phyloP scores from a whole-genome alignment of 805 yeast species.

The Tetrapisispora pingtungensis region DNA sequence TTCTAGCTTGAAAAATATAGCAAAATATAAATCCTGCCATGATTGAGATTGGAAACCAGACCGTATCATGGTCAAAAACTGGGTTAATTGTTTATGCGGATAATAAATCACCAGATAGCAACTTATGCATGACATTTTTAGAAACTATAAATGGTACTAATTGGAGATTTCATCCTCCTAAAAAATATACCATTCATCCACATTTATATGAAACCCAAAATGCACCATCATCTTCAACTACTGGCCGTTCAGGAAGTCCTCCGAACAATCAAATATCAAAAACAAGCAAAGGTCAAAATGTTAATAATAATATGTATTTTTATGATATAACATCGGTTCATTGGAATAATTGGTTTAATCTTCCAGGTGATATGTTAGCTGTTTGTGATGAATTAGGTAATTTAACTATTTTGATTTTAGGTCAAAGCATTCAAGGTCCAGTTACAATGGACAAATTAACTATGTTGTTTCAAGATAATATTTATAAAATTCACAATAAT shows the following conservation, averaged over 20 bases:
- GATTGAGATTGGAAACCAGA: slow-evolving; percentile 12
- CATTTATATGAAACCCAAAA: slow-evolving; percentile 19
- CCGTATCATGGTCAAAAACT: slow-evolving; percentile 69
- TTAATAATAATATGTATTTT: slow-evolving; percentile 19
- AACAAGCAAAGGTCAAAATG: slow-evolving; percentile 8
- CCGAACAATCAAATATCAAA: slow-evolving; percentile 9
- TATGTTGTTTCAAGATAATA: slow-evolving; percentile 32
- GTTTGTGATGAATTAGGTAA: slow-evolving; percentile 66
- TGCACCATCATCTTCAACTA: background rate
- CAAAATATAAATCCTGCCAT: background rate
- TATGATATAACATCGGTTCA: slow-evolving; percentile 38
- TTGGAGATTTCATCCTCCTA: slow-evolving; percentile 60
- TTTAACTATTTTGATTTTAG: slow-evolving; percentile 45
- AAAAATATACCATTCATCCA: slow-evolving; percentile 26
- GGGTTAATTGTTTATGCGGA: slow-evolving; percentile 73
- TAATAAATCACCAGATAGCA: slow-evolving; percentile 28
- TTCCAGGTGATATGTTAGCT: slow-evolving; percentile 69
- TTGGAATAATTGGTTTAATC: slow-evolving; percentile 53
- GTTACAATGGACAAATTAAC: slow-evolving; percentile 27
- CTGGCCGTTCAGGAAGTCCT: slow-evolving; percentile 7
- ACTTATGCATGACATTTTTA: slow-evolving; percentile 52
- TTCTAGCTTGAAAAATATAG: no score
- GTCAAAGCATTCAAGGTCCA: slow-evolving; percentile 33
- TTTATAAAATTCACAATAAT: slow-evolving; percentile 24
- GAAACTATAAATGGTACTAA: slow-evolving; percentile 64